Evolutionary conservation across 2,329 filamentous ascomycete genomes (phyloP), one percentile per base, ranked within the genome.

Genomic region (Colletotrichum endophyticum): DNA sequence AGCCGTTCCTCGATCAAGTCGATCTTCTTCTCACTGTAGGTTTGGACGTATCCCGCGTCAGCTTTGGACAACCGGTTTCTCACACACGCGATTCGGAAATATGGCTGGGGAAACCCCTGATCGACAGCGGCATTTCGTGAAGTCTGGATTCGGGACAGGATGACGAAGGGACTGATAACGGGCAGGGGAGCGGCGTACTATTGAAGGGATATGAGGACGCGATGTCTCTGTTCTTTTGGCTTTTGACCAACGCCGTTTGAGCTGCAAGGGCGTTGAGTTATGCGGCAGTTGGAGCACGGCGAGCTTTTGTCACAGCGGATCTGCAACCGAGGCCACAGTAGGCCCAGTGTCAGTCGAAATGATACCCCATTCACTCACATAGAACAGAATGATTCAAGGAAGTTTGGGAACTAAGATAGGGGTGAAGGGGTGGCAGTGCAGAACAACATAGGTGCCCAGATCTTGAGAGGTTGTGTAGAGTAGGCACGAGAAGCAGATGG

Each of bases 161-260:
- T 30, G 16, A 61, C 11, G 16, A 11, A 36, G 30, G 13, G 34
- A 19, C 12, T 22, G 34, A 36, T 70, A 16, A 56, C 67, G 44
- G 61, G 49, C 56, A 59, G 68, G 57, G 62, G 53, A 69, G 44
- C n/a, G 25, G 85, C 89, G 79, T 83, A 92, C 90, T 92, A 92
- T 87, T 92, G 90, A 59, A 89, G 90, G 4, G 90, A 91, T 75
- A 92, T 92, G 77, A 92, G 84, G 53, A 92, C 90, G 69, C 90
- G 85, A 79, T 91, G 90, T 56, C 90, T 86, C 61, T 86, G 84
- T 80, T 91, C 90, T 80, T 89, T 90, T 30, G 89, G 88, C 75
- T 89, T 87, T 79, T 91, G 90, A 9, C 88, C 88, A 15, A 86
- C 84, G 5, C 90, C 90, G 1, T 89, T 91, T 6, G 89, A 91